phyloP scores from a whole-genome alignment of 805 yeast species.

The Zygotorulaspora florentina region DNA sequence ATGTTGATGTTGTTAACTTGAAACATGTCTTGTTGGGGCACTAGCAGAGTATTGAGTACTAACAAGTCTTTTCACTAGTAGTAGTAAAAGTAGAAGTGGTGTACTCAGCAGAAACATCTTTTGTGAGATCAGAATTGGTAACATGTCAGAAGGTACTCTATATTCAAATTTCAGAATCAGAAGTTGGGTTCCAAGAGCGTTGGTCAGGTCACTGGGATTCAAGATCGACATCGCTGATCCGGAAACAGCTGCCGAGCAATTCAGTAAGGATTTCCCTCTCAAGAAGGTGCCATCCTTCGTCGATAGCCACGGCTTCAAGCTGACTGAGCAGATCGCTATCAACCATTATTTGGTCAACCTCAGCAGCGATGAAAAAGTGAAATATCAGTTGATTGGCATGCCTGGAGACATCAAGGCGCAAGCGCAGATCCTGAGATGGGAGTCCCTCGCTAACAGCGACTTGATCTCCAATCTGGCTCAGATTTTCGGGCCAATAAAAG shows the following conservation, averaged over 20 bases:
- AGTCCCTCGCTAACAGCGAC: slow-evolving; percentile 72
- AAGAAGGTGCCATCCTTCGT: slow-evolving; percentile 62
- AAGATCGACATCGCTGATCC: slow-evolving; percentile 49
- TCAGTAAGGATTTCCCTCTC: slow-evolving; percentile 55
- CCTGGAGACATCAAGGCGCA: slow-evolving; percentile 31
- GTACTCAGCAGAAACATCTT: too few relatives aligned
- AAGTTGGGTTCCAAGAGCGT: slow-evolving; percentile 42
- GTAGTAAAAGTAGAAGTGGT: not conserved
- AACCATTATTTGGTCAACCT: slow-evolving; percentile 44
- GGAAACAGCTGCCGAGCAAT: slow-evolving; percentile 37
- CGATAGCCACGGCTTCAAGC: slow-evolving; percentile 69
- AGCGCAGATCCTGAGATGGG: slow-evolving; percentile 66
- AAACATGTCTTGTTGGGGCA: not conserved
- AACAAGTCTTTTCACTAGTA: too few relatives aligned
- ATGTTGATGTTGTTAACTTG: not conserved
- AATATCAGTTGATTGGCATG: slow-evolving; percentile 52
- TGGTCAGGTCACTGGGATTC: slow-evolving; percentile 55
- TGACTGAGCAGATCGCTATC: slow-evolving; percentile 66
- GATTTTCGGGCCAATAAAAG: slow-evolving; percentile 56
- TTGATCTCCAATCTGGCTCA: slow-evolving; percentile 44
- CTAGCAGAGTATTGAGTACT: too few relatives aligned
- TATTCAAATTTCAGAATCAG: slow-evolving; percentile 44
- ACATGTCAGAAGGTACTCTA: slow-evolving; percentile 69
- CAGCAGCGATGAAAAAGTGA: slow-evolving; percentile 35
- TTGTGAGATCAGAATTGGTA: not conserved